Conservation (phyloP, 257 asterid genomes). For the Nicotiana undulata region DNA sequence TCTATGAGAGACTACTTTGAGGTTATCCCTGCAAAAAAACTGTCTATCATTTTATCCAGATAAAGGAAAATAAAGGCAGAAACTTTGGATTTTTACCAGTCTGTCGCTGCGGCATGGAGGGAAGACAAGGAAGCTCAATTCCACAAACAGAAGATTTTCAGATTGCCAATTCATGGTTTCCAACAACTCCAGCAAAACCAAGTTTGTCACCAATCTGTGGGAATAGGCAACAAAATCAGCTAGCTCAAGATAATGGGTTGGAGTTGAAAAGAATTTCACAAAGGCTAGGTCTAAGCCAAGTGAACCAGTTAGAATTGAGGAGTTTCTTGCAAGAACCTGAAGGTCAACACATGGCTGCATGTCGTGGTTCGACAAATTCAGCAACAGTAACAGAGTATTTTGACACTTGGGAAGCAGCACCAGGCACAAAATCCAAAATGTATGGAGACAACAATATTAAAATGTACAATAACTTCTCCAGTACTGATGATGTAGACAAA, state of each 20-base stretch:
- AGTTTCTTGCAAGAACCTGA: conserved; percentile 19
- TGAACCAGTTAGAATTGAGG: conserved; percentile 11
- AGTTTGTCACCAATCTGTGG: conserved; percentile 31
- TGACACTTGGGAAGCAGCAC: conserved; percentile 28
- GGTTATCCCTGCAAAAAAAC: neutral
- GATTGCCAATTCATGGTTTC: conserved; percentile 33
- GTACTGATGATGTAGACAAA: conserved; percentile 11
- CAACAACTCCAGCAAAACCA: conserved; percentile 59
- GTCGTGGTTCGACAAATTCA: conserved; percentile 4
- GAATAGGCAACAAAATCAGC: conserved; percentile 18
- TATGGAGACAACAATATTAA: conserved; percentile 1
- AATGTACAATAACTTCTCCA: conserved; percentile 3
- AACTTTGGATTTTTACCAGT: conserved; percentile 25
- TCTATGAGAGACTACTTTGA: neutral
- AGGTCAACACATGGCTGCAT: neutral
- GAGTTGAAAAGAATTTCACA: conserved; percentile 1
- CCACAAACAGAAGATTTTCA: neutral
- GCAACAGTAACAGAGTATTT: neutral
- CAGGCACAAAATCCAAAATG: conserved; percentile 14
- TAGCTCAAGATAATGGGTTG: conserved; percentile 10
- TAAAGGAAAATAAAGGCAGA: conserved; percentile 6
- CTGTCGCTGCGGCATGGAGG: conserved; percentile 36
- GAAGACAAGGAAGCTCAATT: conserved; percentile 22
- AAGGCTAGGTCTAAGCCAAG: neutral
- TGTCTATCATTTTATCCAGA: neutral